Percentiles rank a stretch among this genome's conserved stretches.
These are phyloP conservation scores for Termitomyces sp. DNA, from an alignment of 1,284 basidiomycete species.

Conservation along the genomic window DNA sequence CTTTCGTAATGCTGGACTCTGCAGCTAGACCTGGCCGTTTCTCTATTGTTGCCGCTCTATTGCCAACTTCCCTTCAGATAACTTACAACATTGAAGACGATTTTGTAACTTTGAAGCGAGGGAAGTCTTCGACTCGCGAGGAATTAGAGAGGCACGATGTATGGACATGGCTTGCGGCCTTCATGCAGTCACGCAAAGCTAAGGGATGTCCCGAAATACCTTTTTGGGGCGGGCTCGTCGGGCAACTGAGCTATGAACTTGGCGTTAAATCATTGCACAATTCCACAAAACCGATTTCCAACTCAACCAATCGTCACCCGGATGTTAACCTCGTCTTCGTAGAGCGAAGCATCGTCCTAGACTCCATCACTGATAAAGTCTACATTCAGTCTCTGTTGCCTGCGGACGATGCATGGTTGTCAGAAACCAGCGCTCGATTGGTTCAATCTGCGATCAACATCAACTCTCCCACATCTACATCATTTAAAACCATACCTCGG, in stretches of 20 bases:
- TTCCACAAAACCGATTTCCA: slow-evolving; percentile 23
- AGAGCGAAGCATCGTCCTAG: slow-evolving; percentile 71
- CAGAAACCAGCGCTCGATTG: slow-evolving; percentile 30
- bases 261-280: slow-evolving; percentile 54
- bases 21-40: slow-evolving; percentile 69
- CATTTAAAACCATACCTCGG: slow-evolving; percentile 17
- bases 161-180: slow-evolving; percentile 69
- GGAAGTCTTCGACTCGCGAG: slow-evolving; percentile 27
- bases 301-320: slow-evolving; percentile 38
- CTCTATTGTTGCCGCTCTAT: slow-evolving; percentile 62
- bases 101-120: slow-evolving; percentile 38
- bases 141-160: slow-evolving; percentile 43
- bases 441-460: slow-evolving; percentile 16
- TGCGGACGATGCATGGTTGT: slow-evolving; percentile 57
- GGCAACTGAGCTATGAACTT: slow-evolving; percentile 70
- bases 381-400: slow-evolving; percentile 63
- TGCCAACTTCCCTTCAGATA: slow-evolving; percentile 49
- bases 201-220: slow-evolving; percentile 49
- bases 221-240: slow-evolving; percentile 77
- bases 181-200: slow-evolving; percentile 51
- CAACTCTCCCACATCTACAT: slow-evolving; percentile 5
- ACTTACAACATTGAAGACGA: slow-evolving; percentile 51
- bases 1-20: slow-evolving; percentile 72
- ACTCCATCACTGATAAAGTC: slow-evolving; percentile 40
- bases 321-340: slow-evolving; percentile 73